Evolutionary conservation across 805 yeast species (phyloP).

Genomic region (Candida easanensis): DNA sequence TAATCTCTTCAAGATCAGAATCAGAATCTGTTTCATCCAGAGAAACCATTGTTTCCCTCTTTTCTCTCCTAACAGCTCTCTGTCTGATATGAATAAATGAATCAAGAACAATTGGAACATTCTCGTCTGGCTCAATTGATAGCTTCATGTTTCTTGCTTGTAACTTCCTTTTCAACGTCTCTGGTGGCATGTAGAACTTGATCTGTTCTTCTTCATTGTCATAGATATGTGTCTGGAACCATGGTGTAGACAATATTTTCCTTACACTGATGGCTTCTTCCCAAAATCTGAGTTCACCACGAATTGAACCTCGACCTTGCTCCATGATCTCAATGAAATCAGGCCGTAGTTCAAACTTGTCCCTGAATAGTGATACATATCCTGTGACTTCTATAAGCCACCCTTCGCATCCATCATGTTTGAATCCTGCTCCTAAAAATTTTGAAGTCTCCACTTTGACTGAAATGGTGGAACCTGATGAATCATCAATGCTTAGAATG

Average conservation of each 20-base stretch:
- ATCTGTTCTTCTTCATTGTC: slow-evolving; percentile 2
- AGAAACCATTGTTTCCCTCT: slow-evolving; percentile 15
- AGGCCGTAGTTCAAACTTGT: slow-evolving; percentile 31
- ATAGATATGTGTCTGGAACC: slow-evolving; percentile 30
- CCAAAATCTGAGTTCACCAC: slow-evolving; percentile 38
- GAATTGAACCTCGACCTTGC: slow-evolving; percentile 25
- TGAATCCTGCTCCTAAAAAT: slow-evolving; percentile 24
- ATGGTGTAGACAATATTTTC: slow-evolving; percentile 29
- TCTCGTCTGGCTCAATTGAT: slow-evolving; percentile 1
- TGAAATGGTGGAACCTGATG: slow-evolving; percentile 26
- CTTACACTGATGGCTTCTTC: slow-evolving; percentile 25
- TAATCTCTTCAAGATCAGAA: slow-evolving; percentile 13
- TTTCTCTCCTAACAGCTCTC: slow-evolving; percentile 3
- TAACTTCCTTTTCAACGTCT: slow-evolving; percentile 5
- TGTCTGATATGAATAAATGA: slow-evolving; percentile 21
- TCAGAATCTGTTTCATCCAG: slow-evolving; percentile 13
- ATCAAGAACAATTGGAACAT: slow-evolving; percentile 17
- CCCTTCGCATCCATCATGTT: slow-evolving; percentile 23
- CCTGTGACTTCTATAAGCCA: slow-evolving; percentile 31
- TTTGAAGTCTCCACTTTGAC: slow-evolving; percentile 28
- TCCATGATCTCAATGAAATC: slow-evolving; percentile 25
- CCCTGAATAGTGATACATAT: slow-evolving; percentile 11
- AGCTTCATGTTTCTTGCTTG: slow-evolving; percentile 6
- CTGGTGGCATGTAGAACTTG: slow-evolving; percentile 5
- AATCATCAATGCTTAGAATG: slow-evolving; percentile 31